Conservation (phyloP, 768 basidiomycete genomes). For the Gyrodon lividus region DNA sequence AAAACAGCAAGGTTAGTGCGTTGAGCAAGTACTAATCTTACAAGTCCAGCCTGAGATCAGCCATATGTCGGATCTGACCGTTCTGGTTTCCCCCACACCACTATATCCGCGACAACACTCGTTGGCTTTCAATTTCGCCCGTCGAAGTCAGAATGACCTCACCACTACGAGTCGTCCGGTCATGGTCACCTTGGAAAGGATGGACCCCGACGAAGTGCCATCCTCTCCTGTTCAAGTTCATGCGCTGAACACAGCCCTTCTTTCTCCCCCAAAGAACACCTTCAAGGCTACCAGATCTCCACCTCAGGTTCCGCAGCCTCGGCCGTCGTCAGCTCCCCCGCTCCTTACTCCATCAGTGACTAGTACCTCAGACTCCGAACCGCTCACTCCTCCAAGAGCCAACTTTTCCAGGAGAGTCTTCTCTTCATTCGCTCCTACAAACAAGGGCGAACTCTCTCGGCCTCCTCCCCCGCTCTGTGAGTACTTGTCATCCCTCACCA, state of each 20-base stretch:
- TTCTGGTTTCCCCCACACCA: slow-evolving; percentile 33
- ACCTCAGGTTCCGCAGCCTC: slow-evolving; percentile 3
- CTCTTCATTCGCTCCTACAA: slow-evolving; percentile 11
- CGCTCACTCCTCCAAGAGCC: slow-evolving; percentile 3
- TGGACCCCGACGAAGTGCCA: slow-evolving; percentile 24
- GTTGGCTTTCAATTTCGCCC: slow-evolving; percentile 31
- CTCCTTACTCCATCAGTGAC: slow-evolving; percentile 1
- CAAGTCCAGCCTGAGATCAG: no score
- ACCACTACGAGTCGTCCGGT: slow-evolving; percentile 19
- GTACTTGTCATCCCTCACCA: slow-evolving; percentile 23
- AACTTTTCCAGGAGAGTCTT: slow-evolving; percentile 13
- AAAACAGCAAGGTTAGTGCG: no score
- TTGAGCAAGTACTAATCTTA: no score
- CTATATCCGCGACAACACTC: slow-evolving; percentile 20
- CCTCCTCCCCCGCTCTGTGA: slow-evolving; percentile 67
- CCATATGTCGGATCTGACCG: slow-evolving; percentile 31
- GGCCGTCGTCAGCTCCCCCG: slow-evolving; percentile 26
- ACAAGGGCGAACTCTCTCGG: slow-evolving; percentile 44
- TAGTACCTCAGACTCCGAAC: not conserved
- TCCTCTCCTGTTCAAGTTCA: slow-evolving; percentile 26
- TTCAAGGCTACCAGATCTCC: slow-evolving; percentile 20
- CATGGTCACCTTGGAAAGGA: slow-evolving; percentile 32
- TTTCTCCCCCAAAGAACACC: slow-evolving; percentile 30
- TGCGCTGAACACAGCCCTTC: slow-evolving; percentile 16
- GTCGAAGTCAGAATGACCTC: slow-evolving; percentile 29